Evolutionary conservation across 176 grass and related monocot species (phyloP), one percentile per base, ranked within the genome.

Genomic region (Phyllostachys edulis): DNA sequence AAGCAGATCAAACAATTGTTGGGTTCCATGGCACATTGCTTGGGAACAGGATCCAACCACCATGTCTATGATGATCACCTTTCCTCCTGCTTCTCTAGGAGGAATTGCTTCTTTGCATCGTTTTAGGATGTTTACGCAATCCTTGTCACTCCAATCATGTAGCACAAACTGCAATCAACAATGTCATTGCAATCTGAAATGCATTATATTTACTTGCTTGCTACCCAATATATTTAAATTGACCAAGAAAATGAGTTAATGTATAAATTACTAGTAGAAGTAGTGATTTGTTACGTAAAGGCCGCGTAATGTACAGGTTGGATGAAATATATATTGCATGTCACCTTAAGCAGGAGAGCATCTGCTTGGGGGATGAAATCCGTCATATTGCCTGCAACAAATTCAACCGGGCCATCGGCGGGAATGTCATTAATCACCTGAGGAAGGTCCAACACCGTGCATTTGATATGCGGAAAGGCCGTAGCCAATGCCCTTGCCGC

Each of bases 311-410:
- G 12, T 29, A 29, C 29, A 29, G 29, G 29, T 29, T 29, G 29
- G 29, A 29, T 29, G 29, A 0, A 29, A 1, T 29, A 29, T 29
- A 29, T 29, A 29, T 29, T 29, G 29, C 29, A 29, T 29, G 0
- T 18, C 9, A 93, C 92, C 82, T 94, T 91, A 7, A 94, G 88
- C 17, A 94, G 21, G 4, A 94, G n/a, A 13, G 88, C 82, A 71
- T 86, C 42, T 1, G 88, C 74, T 0, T 6, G 2, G n/a, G 77
- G 83, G 24, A 85, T 63, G 75, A 69, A 85, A 39, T 79, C 8
- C n/a, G 62, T 78, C 75, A 79, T 85, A n/a, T 85, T 29, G 3
- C 83, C 83, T 1, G 74, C 75, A 5, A 91, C 54, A 24, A 72
- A 84, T 15, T 81, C 67, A 20, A 81, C 56, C 3, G 5, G 8